Evolutionary conservation across 331 rosid genomes (phyloP), one percentile per base, ranked within the genome.

Genomic region (Spiraea crenata): DNA sequence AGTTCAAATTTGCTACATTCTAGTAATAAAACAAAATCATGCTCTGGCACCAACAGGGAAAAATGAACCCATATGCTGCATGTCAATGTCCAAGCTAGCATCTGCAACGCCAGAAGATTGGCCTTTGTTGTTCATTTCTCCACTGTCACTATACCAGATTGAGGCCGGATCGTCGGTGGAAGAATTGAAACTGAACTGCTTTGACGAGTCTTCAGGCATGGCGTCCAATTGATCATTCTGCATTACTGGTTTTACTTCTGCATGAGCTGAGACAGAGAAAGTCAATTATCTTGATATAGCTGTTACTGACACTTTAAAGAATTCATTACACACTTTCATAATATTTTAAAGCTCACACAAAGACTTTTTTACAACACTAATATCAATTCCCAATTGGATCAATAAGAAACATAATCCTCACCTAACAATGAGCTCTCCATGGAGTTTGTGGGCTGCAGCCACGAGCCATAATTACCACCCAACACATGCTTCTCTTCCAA

Each of bases 161-260:
- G 86, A 82, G 50, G 48, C 74, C 20, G 83, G 92, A 62, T 65
- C 31, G 31, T 25, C 57, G n/a, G 72, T 77, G 19, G 89, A 82
- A 51, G 96, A 89, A 62, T 79, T 75, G 39, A 65, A 88, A 19
- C 79, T 84, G 13, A 87, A 70, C 72, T 84, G 70, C 79, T 82
- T 85, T 7, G 98, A 88, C 73, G 84, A 51, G 67, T 90, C 96
- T 37, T 91, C 93, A 40, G 84, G 82, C 83, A 67, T 56, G 55
- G 80, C 78, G 63, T 74, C 81, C 20, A 70, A 65, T 0, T 73
- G 57, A 13, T 66, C 78, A 15, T 75, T 87, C 75, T 82, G 88
- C 74, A 77, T 79, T 25, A 25, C 31, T 69, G 70, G 45, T 71
- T 83, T 81, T 42, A 60, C 38, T 64, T 68, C 98, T 92, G 80